These are phyloP conservation scores for Fusarium transvaalense DNA, from an alignment of 2,329 filamentous ascomycete species.

Conservation along the genomic window DNA sequence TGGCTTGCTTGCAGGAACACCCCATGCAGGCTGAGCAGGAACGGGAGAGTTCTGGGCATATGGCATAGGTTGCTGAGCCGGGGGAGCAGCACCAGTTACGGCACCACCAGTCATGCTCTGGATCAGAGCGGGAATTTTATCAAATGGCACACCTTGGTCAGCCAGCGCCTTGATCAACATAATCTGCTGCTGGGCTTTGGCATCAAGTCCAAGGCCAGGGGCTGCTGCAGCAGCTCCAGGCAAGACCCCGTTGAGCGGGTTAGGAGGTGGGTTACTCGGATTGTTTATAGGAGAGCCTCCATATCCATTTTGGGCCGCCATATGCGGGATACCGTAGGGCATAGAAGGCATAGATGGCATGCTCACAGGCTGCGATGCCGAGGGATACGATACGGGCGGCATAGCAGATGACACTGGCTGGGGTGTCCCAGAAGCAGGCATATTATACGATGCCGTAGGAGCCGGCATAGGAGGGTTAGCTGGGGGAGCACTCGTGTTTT, in stretches of 20 bases:
- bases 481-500: constrained; percentile 69
- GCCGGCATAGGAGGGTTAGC: constrained; percentile 53
- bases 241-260: constrained; percentile 51
- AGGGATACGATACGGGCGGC: constrained; percentile 55
- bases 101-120: constrained; percentile 61
- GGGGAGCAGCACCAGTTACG: constrained; percentile 50
- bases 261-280: constrained; percentile 48
- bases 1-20: constrained; percentile 46
- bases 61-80: constrained; percentile 49
- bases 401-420: constrained; percentile 51
- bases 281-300: constrained; percentile 46
- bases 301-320: constrained; percentile 54
- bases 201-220: constrained; percentile 58
- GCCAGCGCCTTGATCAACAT: constrained; percentile 80
- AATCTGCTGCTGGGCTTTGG: constrained; percentile 76
- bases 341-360: constrained; percentile 63
- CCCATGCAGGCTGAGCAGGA: constrained; percentile 52
- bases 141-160: constrained; percentile 80
- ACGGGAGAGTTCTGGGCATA: constrained; percentile 60
- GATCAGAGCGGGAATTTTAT: constrained; percentile 76
- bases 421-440: constrained; percentile 52
- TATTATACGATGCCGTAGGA: constrained; percentile 60
- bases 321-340: constrained; percentile 56
- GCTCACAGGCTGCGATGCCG: constrained; percentile 71
- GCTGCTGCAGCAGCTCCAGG: constrained; percentile 50